Evolutionary conservation across 805 yeast genomes (phyloP), one percentile per base, ranked within the genome.

Genomic region (Komagataella populi): DNA sequence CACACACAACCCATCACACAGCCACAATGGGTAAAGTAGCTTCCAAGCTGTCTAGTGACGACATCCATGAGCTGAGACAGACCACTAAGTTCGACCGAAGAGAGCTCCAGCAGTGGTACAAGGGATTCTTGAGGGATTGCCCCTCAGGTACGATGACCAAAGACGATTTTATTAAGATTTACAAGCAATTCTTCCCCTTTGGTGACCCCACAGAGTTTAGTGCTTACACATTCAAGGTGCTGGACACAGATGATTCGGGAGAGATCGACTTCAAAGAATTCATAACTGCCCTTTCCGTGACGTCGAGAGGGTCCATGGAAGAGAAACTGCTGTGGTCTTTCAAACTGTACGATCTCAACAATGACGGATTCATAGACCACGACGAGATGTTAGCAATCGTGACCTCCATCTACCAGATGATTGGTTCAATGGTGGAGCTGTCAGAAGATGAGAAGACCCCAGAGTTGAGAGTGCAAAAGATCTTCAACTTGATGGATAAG

Each of bases 81-180:
- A 84, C 89, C 22, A 93, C 99, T 0, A 84, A 88, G 60, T 93
- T 93, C 62, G 96, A 91, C 62, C 81, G 90, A 51, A 76, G 96
- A 56, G 99, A 93, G 63, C 76, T 93, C 47, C 98, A 93, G 66
- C 99, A 91, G 63, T 93, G 99, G 99, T 91, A 91, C 63, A 91
- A 91, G 63, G 98, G 98, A 2, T 93, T 93, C 60, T 71, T 84
- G 46, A 76, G 96, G 62, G 99, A 93, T 65, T 91, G 96, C 64
- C 97, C 97, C 1, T 74, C 80, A 39, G 98, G 98, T 1, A 90
- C 84, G 63, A 72, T 93, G 23, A 80, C 89, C 2, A 84, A 83
- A 60, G 87, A 84, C 48, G 98, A 93, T 62, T 88, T 93, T 65
- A 81, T 84, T 57, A 87, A 87, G 65, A 90, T 93, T 17, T 95